These are phyloP conservation scores for Neonectria punicea DNA, from an alignment of 2,329 filamentous ascomycete genomes.

Conservation along the genomic window DNA sequence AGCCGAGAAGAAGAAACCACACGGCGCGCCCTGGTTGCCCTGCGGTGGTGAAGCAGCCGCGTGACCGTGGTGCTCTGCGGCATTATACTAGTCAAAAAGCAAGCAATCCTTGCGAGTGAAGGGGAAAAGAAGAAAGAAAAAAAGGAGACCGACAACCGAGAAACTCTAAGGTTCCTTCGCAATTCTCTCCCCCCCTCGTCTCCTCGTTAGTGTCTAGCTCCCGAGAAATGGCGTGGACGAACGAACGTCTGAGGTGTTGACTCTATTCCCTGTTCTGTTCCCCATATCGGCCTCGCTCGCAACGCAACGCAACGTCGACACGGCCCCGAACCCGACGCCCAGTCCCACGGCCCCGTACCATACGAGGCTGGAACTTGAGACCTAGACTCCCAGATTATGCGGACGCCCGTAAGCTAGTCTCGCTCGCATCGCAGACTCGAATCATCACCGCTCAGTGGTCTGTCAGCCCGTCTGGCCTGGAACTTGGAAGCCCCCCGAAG, in stretches of 20 bases:
- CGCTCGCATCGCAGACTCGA: too few relatives aligned
- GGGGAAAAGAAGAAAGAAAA: too few relatives aligned
- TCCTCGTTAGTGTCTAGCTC: not conserved
- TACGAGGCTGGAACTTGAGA: not conserved
- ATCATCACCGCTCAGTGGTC: not conserved
- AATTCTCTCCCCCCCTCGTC: too few relatives aligned
- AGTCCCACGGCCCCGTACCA: too few relatives aligned
- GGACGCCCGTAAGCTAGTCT: not conserved
- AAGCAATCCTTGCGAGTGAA: not conserved
- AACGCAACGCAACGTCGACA: not conserved
- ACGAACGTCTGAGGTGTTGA: too few relatives aligned
- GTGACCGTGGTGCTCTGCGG: not conserved
- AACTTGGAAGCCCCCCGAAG: too few relatives aligned
- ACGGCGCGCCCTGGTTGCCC: too few relatives aligned
- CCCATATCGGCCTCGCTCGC: not conserved
- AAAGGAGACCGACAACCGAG: not conserved
- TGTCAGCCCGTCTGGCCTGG: too few relatives aligned
- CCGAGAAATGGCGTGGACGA: not conserved
- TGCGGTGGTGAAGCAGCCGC: not conserved
- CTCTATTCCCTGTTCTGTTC: too few relatives aligned
- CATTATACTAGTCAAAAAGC: not conserved
- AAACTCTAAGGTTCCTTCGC: not conserved
- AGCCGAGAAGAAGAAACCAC: not conserved
- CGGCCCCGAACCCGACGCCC: too few relatives aligned
- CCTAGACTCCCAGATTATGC: not conserved